Percentiles rank a stretch among this genome's conserved stretches.
phyloP scores from a whole-genome alignment of 495 filamentous ascomycete species.

The Xylaria intraflava region DNA sequence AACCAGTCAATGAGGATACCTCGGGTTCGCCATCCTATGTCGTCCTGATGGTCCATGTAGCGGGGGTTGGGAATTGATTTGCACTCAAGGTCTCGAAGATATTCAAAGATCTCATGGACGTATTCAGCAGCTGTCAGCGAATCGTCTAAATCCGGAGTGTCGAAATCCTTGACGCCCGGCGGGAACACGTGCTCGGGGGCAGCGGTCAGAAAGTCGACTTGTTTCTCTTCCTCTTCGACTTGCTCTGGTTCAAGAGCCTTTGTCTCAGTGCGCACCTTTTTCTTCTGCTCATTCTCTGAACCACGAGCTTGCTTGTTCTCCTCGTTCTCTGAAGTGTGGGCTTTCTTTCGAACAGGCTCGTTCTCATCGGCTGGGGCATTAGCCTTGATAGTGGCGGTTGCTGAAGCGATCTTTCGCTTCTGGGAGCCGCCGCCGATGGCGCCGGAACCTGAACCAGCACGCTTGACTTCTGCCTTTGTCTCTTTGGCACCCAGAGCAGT shows the following conservation, averaged over 20 bases:
- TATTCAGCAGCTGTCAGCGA: constrained; percentile 98
- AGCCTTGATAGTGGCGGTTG: constrained; percentile 52
- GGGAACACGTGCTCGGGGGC: constrained; percentile 33
- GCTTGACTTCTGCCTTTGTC: constrained; percentile 58
- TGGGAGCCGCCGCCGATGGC: constrained; percentile 48
- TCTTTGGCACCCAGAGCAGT: constrained; percentile 59
- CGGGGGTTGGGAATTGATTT: constrained; percentile 79
- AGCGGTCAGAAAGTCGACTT: constrained; percentile 51
- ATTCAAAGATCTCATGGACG: constrained; percentile 95
- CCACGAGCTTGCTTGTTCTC: not conserved
- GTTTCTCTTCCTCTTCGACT: constrained; percentile 64
- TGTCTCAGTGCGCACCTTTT: constrained; percentile 28
- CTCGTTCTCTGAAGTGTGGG: constrained; percentile 28
- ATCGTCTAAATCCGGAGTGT: constrained; percentile 82
- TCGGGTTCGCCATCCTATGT: constrained; percentile 97
- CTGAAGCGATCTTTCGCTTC: constrained; percentile 53
- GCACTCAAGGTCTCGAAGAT: constrained; percentile 79
- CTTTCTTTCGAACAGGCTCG: constrained; percentile 48
- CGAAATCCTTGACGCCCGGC: constrained; percentile 59
- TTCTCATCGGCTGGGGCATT: constrained; percentile 49
- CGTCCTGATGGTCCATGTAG: constrained; percentile 89
- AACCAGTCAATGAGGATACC: constrained; percentile 98
- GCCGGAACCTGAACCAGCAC: constrained; percentile 65
- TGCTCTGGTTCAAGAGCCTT: constrained; percentile 41
- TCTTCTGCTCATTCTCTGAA: constrained; percentile 23